Conservation (phyloP, 306 rosid genomes). For the Oemleria cerasiformis region DNA sequence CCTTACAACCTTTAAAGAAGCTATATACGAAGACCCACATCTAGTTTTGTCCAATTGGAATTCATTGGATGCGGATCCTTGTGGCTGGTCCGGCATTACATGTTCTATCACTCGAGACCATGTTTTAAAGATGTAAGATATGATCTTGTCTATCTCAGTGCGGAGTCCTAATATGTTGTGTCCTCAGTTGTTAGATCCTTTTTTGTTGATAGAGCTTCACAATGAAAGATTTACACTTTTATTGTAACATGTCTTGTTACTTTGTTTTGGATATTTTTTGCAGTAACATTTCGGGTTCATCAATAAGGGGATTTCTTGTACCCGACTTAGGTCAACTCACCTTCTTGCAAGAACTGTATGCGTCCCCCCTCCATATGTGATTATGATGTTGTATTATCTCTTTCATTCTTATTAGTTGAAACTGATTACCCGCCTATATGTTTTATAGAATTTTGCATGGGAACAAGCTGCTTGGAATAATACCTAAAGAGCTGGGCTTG, state of each 20-base stretch:
- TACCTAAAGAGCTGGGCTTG: conserved; percentile 73
- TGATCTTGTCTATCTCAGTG: conserved; percentile 19
- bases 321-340: conserved; percentile 76
- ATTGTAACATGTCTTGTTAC: conserved; percentile 22
- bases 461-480: conserved; percentile 69
- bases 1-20: conserved; percentile 65
- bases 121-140: conserved; percentile 74
- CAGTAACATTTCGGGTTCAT: conserved; percentile 79
- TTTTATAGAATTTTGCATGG: conserved; percentile 65
- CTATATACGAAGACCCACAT: conserved; percentile 75
- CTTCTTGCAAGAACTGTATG: conserved; percentile 82
- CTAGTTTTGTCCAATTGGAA: conserved; percentile 72
- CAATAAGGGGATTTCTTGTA: conserved; percentile 67
- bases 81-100: conserved; percentile 72
- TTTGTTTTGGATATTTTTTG: conserved; percentile 31
- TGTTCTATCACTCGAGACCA: conserved; percentile 63
- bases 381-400: conserved; percentile 3
- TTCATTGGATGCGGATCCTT: conserved; percentile 65
- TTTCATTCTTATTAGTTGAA: conserved; percentile 22
- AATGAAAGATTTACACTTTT: conserved; percentile 8
- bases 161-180: conserved; percentile 1
- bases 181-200: conserved; percentile 14
- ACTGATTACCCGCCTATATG: conserved; percentile 22
- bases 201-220: conserved; percentile 20
- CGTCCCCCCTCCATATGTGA: conserved; percentile 1